Base-by-base conservation (phyloP, 2,329 filamentous ascomycete species). In the Diaporthe capsici region DNA sequence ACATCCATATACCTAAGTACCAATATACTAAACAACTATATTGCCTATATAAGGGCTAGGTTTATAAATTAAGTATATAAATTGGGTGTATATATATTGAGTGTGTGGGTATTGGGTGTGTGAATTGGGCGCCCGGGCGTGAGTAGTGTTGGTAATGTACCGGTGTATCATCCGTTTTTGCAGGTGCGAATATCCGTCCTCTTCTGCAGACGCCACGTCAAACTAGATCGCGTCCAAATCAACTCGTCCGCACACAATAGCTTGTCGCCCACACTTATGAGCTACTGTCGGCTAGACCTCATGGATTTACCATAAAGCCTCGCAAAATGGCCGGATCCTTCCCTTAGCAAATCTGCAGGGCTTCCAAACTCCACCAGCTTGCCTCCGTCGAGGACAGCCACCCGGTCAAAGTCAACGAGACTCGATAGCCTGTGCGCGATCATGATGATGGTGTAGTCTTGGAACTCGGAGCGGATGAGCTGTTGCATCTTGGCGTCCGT, bases 371-470 rank as follows among this genome's bases (percentile, higher is more conserved):
- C 88, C 0, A 86, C 84, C 39, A 89, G 80, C 77, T 80, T 79
- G 4, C 88, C 87, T 28, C 82, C 81, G 25, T 88, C 85, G 84
- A 89, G 85, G 10, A 89, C 85, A 1, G 86, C 83, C 37, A 89
- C 84, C n/a, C 82, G 82, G 77, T 89, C 87, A 78, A 87, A 89
- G 77, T 87, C 86, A 53, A 86, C 82, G 39, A 88, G 85, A 22
- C 85, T 88, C 22, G 83, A 79, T 5, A 83, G 76, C 31, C 79
- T 78, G 63, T 84, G 83, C 28, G 80, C 82, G 1, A 84, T 81
- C 1, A 80, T 80, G 10, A 84, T 75, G 15, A 92, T 86, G 0
- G 91, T 92, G 78, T 89, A 88, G 55, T 75, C 74, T 44, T 28
- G 68, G 44, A 82, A 82, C 60, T 82, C 79, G 8, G 67, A 67